Evolutionary conservation across 108 stramenopile species (phyloP).

Genomic region (Skeletonema potamos): DNA sequence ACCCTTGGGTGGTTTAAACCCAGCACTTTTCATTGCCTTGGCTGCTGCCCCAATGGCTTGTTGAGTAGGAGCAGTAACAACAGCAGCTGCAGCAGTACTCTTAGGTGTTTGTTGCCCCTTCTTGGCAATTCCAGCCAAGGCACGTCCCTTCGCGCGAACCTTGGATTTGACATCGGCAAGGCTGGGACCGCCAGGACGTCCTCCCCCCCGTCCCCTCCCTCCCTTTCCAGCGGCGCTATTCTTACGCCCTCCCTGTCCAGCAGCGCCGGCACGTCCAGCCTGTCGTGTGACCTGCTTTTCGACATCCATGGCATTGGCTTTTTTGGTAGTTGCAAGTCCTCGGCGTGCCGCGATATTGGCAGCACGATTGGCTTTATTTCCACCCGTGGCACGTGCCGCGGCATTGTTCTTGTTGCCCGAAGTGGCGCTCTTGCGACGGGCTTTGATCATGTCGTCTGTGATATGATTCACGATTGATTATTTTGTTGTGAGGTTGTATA

Average conservation of each 20-base stretch:
- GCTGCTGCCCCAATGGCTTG: constrained; percentile 72
- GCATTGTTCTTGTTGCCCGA: constrained; percentile 31
- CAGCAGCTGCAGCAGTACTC: not conserved
- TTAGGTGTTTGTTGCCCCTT: constrained; percentile 1
- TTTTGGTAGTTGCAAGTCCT: constrained; percentile 35
- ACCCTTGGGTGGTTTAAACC: constrained; percentile 69
- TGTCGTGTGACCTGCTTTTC: constrained; percentile 53
- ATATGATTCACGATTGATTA: constrained; percentile 7
- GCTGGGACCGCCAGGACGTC: not conserved
- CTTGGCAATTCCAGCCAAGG: not conserved
- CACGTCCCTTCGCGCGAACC: constrained; percentile 7
- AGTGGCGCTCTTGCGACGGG: constrained; percentile 36
- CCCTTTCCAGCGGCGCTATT: not conserved
- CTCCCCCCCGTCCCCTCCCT: not conserved
- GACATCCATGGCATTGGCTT: constrained; percentile 63
- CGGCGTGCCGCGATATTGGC: constrained; percentile 59
- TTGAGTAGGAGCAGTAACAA: constrained; percentile 33
- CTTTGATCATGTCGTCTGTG: constrained; percentile 68
- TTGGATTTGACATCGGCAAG: constrained; percentile 5
- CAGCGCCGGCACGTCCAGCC: constrained; percentile 1
- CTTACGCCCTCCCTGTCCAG: not conserved
- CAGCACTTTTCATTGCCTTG: constrained; percentile 67
- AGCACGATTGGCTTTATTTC: constrained; percentile 67
- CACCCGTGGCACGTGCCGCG: constrained; percentile 62
- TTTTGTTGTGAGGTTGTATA: not conserved